Conservation (phyloP, 2,329 filamentous ascomycete species). For the Torrubiella hemipterigena region DNA sequence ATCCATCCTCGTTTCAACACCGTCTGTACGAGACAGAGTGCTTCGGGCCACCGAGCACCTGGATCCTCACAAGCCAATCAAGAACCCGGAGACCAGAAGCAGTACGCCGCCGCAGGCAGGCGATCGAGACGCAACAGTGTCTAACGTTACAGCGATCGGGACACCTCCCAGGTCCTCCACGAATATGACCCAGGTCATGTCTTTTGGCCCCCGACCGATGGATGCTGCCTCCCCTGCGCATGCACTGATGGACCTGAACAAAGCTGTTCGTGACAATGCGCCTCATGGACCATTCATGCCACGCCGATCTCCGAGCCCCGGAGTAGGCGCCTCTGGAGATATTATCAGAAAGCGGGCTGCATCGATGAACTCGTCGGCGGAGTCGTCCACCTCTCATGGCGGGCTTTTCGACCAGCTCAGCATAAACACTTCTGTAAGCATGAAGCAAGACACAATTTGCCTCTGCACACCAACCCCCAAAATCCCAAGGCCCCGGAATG, state of each 20-base stretch:
- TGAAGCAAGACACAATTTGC: constrained; percentile 34
- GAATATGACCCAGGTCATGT: constrained; percentile 14
- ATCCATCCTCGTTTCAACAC: too few relatives aligned
- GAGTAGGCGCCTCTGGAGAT: constrained; percentile 3
- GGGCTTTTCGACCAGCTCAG: constrained; percentile 17
- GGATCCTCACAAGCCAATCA: too few relatives aligned
- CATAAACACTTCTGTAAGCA: constrained; percentile 14
- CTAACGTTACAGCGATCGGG: too few relatives aligned
- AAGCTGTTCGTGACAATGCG: constrained; percentile 8
- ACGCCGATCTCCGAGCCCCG: constrained; percentile 6
- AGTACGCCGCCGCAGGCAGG: constrained; percentile 9
- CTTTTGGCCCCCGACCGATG: constrained; percentile 12
- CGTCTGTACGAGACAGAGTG: too few relatives aligned
- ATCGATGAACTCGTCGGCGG: constrained; percentile 28
- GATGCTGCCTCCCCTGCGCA: constrained; percentile 11
- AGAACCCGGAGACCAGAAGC: constrained; percentile 4
- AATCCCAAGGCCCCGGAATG: constrained; percentile 46
- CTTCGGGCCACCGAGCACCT: too few relatives aligned
- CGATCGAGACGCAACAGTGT: too few relatives aligned
- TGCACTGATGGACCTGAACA: constrained; percentile 11
- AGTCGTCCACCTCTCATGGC: constrained; percentile 27
- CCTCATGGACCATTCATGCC: constrained; percentile 6
- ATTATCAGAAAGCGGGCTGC: constrained; percentile 29
- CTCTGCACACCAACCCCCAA: constrained; percentile 45
- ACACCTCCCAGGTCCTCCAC: constrained; percentile 6